Conservation (phyloP, 225 moss, liverwort and hornwort species). For the Antitrichia curtipendula region DNA sequence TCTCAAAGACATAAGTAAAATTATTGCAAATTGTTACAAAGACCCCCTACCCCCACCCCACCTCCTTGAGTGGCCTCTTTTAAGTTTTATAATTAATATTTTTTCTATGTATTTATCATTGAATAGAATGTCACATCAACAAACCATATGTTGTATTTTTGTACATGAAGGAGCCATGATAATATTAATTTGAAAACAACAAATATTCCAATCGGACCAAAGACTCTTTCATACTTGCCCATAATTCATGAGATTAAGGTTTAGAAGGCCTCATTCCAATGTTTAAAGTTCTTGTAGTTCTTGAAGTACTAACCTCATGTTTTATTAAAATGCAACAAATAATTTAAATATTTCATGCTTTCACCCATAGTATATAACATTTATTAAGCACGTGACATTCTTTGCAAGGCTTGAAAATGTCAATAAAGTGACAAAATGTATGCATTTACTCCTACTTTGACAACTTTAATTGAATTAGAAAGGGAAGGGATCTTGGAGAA, state of each 20-base stretch:
- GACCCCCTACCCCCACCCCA: no score
- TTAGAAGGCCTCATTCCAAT: background rate
- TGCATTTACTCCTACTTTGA: background rate
- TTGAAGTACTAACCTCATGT: background rate
- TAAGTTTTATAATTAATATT: no score
- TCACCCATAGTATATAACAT: background rate
- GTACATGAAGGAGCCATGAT: background rate
- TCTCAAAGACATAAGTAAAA: background rate
- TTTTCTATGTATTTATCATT: no score
- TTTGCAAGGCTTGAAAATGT: background rate
- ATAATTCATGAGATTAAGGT: background rate
- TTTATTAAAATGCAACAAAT: background rate
- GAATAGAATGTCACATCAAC: no score
- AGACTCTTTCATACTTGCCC: background rate
- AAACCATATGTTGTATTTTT: background rate
- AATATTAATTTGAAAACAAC: background rate
- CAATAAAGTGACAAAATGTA: background rate
- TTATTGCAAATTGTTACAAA: background rate
- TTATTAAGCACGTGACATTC: background rate
- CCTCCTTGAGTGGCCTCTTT: background rate
- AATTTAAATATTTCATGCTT: background rate
- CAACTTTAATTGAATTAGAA: background rate
- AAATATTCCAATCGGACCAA: background rate
- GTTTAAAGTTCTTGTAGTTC: background rate
- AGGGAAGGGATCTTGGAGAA: background rate